Conservation (phyloP, 176 grass and related monocot species). For the Oryza nivara region DNA sequence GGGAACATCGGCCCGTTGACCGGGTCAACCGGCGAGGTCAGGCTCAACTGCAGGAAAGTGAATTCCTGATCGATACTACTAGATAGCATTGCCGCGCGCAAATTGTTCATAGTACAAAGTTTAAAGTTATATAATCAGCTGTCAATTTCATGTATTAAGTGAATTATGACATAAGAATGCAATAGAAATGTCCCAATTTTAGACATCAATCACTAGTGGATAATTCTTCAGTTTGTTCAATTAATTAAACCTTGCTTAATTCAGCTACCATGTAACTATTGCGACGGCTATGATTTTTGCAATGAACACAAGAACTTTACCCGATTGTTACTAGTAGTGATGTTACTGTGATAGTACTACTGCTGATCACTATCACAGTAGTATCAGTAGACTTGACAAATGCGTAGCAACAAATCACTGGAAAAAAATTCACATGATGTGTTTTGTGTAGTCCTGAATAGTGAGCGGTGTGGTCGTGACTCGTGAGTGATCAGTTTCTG, state of each 20-base stretch:
- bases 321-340: no score
- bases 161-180: neutral
- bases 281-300: no score
- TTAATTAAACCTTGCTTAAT: no score
- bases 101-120: neutral
- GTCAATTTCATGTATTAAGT: neutral
- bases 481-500: neutral
- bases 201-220: neutral
- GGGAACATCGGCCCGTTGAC: constrained; percentile 60
- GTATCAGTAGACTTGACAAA: neutral
- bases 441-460: neutral
- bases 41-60: constrained; percentile 66
- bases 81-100: neutral
- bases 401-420: neutral
- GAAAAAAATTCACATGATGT: neutral
- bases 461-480: neutral
- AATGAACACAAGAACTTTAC: no score
- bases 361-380: no score
- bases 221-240: neutral
- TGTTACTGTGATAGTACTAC: no score
- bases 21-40: constrained; percentile 67
- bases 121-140: neutral
- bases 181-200: neutral
- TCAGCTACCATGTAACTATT: no score
- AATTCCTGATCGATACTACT: constrained; percentile 37